A percentile compares a stretch with the other conserved stretches of the same genome.
Conservation (phyloP, 2,329 filamentous ascomycete genomes). For the Diaporthe longicolla region DNA sequence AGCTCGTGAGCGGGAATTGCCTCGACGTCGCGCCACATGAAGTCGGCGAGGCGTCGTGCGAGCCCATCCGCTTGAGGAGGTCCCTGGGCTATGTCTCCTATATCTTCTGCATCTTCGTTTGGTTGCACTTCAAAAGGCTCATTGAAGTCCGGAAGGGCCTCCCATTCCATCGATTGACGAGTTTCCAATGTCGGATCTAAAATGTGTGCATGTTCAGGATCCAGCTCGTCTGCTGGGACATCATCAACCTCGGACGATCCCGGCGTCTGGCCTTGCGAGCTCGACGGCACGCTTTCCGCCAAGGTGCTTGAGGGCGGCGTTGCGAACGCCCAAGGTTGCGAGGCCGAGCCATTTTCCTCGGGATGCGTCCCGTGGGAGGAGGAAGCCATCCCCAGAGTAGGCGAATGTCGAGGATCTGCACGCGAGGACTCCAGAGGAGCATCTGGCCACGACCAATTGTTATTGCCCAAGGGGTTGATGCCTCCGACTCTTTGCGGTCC, state of each 20-base stretch:
- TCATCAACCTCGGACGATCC: constrained; percentile 38
- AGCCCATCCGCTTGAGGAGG: constrained; percentile 55
- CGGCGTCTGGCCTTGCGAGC: constrained; percentile 37
- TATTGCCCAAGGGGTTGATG: constrained; percentile 69
- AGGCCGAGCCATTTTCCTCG: constrained; percentile 14
- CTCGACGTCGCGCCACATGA: constrained; percentile 74
- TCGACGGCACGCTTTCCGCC: constrained; percentile 41
- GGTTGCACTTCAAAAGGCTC: constrained; percentile 21
- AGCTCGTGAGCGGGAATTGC: constrained; percentile 67
- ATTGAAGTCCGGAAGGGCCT: constrained; percentile 38
- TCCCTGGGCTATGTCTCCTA: constrained; percentile 19
- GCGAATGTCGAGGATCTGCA: constrained; percentile 23
- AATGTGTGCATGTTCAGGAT: background rate
- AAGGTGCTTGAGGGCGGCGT: constrained; percentile 42
- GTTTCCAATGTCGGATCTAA: constrained; percentile 5
- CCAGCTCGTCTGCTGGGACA: background rate
- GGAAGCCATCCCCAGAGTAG: background rate
- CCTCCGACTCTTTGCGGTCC: constrained; percentile 61
- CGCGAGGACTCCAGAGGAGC: constrained; percentile 11
- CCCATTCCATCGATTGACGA: constrained; percentile 35
- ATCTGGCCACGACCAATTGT: constrained; percentile 71
- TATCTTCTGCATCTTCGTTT: constrained; percentile 19
- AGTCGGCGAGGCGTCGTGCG: constrained; percentile 65
- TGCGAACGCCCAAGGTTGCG: constrained; percentile 35
- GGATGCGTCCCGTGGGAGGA: constrained; percentile 4